phyloP scores from a whole-genome alignment of 306 rosid genomes.

The Citrullus mucosospermus region DNA sequence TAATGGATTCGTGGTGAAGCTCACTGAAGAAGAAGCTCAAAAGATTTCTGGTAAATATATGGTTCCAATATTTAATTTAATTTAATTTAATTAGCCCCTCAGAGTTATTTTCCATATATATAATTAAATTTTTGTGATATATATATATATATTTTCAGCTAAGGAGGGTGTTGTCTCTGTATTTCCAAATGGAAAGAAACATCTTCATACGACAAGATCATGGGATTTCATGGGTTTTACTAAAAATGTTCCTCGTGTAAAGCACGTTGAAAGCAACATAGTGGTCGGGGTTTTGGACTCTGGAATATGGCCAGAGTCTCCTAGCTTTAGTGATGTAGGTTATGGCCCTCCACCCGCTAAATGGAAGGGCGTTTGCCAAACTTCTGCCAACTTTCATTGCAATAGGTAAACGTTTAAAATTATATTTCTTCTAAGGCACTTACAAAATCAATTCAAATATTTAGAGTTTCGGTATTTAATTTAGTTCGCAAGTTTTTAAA shows the following conservation, averaged over 20 bases:
- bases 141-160: background rate
- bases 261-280: slow-evolving; percentile 19
- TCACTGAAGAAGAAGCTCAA: slow-evolving; percentile 20
- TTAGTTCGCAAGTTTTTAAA: no score
- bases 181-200: slow-evolving; percentile 18
- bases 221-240: slow-evolving; percentile 54
- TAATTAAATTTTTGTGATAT: background rate
- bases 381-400: slow-evolving; percentile 24
- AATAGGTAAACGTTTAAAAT: slow-evolving; percentile 17
- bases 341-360: slow-evolving; percentile 37
- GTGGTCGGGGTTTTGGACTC: slow-evolving; percentile 31
- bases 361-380: slow-evolving; percentile 43
- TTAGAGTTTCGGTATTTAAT: background rate
- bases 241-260: background rate
- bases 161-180: slow-evolving; percentile 43
- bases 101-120: background rate
- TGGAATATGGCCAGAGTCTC: slow-evolving; percentile 44
- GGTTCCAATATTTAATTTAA: no score
- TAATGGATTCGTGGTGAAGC: slow-evolving; percentile 24
- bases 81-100: no score
- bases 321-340: slow-evolving; percentile 31
- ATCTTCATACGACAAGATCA: slow-evolving; percentile 40
- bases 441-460: no score
- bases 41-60: slow-evolving; percentile 12
- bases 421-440: no score